phyloP scores from a whole-genome alignment of 345 rosid species.

The Eucalyptus tenuipes region DNA sequence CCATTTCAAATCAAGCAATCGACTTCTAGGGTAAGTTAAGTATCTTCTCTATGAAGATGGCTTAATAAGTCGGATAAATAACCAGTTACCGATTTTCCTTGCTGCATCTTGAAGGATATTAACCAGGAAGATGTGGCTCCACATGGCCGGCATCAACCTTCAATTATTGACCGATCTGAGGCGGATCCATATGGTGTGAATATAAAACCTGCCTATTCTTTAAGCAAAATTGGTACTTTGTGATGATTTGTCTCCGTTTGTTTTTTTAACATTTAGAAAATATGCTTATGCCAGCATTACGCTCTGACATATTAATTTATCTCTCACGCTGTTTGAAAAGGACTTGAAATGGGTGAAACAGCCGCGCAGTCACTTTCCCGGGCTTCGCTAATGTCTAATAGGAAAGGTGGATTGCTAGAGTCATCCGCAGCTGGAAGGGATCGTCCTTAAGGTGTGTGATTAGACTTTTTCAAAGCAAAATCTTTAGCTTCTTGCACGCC shows the following conservation, averaged over 20 bases:
- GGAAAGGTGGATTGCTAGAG: conserved; percentile 2
- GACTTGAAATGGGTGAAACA: conserved; percentile 11
- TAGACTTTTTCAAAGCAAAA: background rate
- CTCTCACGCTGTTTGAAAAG: background rate
- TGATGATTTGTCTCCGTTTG: background rate
- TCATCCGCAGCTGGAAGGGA: conserved; percentile 7
- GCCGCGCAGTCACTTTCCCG: conserved; percentile 6
- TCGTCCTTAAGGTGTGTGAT: conserved; percentile 1
- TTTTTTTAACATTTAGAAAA: background rate
- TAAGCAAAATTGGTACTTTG: background rate
- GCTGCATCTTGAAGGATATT: conserved; percentile 26
- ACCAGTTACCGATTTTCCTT: background rate
- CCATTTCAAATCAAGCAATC: conserved; percentile 33
- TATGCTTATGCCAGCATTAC: background rate
- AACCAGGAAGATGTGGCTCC: conserved; percentile 24
- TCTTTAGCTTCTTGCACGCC: background rate
- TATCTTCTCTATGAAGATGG: background rate
- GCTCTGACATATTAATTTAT: background rate
- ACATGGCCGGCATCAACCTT: conserved; percentile 13
- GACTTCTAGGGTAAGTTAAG: conserved; percentile 31
- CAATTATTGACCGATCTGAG: conserved; percentile 21
- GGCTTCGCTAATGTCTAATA: conserved; percentile 4
- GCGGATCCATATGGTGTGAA: conserved; percentile 24
- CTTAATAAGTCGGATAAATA: background rate
- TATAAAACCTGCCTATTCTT: background rate